phyloP scores from a whole-genome alignment of 345 rosid genomes.

The Populus davidiana region DNA sequence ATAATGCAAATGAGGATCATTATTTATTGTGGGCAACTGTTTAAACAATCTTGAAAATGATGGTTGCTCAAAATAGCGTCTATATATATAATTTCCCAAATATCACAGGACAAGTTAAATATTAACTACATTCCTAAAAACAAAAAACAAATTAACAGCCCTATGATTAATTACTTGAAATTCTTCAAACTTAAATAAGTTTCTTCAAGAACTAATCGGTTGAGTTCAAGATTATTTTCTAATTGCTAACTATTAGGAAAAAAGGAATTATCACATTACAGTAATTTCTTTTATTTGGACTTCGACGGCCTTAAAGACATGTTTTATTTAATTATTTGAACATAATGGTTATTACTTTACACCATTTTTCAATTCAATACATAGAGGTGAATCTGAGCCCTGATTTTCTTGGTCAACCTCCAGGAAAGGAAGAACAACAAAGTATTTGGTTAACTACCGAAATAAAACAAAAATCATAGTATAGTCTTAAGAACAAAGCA shows the following conservation, averaged over 20 bases:
- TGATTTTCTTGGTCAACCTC: not conserved
- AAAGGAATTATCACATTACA: not conserved
- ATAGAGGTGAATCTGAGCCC: not conserved
- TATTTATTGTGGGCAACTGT: no score
- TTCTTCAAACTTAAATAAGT: not conserved
- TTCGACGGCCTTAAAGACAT: no score
- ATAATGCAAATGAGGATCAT: not conserved
- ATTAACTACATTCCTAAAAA: not conserved
- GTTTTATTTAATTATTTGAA: no score
- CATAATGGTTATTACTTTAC: not conserved
- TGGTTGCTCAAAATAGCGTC: conserved; percentile 22
- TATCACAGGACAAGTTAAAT: not conserved
- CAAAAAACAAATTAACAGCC: not conserved
- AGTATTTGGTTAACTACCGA: no score
- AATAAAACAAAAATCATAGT: no score
- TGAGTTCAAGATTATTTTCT: not conserved
- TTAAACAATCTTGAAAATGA: conserved; percentile 39
- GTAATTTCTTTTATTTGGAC: not conserved
- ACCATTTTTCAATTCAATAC: no score
- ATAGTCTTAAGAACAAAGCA: not conserved
- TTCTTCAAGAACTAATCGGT: not conserved
- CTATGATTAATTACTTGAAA: conserved; percentile 2
- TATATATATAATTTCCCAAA: not conserved
- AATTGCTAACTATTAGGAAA: no score
- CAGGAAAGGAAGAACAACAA: not conserved